Evolutionary conservation across 352 stramenopile species (phyloP).

Genomic region (Pythium aristosporum): DNA sequence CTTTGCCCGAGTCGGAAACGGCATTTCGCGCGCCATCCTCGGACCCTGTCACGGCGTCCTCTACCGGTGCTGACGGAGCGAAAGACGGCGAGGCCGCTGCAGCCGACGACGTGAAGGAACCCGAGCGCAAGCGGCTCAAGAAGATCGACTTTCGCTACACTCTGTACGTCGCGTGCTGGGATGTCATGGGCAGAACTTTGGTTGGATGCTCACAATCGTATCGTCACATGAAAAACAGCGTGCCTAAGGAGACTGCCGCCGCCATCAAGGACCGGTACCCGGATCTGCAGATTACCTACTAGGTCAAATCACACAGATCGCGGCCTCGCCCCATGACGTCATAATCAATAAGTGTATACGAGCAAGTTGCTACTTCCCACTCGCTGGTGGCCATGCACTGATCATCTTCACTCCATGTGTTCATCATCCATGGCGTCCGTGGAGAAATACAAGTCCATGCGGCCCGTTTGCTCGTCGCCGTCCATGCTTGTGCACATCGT

Average conservation of each 20-base stretch:
- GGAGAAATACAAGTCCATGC: constrained; percentile 71
- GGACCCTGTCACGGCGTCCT: not conserved
- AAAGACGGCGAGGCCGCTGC: constrained; percentile 27
- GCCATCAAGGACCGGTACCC: constrained; percentile 74
- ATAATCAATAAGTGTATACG: too few relatives aligned
- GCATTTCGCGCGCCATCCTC: not conserved
- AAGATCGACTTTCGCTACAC: constrained; percentile 90
- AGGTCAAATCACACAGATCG: not conserved
- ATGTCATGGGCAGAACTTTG: not conserved
- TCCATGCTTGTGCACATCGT: constrained; percentile 84
- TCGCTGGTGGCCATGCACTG: not conserved
- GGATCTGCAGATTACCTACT: constrained; percentile 58
- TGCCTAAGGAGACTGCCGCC: constrained; percentile 81
- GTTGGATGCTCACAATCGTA: not conserved
- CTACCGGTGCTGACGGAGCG: constrained; percentile 5
- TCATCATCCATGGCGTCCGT: constrained; percentile 62
- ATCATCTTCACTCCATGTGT: constrained; percentile 39
- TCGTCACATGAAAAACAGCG: constrained; percentile 28
- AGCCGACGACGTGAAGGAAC: constrained; percentile 46
- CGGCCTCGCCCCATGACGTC: not conserved
- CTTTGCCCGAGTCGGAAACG: constrained; percentile 36
- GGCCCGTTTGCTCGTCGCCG: constrained; percentile 67
- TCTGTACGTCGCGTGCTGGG: constrained; percentile 40
- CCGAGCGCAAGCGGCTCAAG: constrained; percentile 85
- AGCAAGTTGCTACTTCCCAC: too few relatives aligned